Evolutionary conservation across 2,329 filamentous ascomycete species (phyloP).

Genomic region (Colletotrichum simmondsii): DNA sequence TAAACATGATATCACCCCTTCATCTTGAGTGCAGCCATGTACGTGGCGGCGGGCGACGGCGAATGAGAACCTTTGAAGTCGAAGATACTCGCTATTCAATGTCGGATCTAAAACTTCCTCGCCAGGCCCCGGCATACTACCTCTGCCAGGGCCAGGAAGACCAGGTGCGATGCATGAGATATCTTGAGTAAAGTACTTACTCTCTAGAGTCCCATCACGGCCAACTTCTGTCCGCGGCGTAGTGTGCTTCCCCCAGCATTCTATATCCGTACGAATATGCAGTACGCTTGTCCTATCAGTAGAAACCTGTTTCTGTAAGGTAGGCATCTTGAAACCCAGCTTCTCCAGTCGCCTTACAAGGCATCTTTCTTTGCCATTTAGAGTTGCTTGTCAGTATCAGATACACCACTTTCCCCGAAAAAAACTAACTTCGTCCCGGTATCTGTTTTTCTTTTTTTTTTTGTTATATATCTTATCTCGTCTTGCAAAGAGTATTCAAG

Average conservation of each 20-base stretch:
- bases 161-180: too few relatives aligned
- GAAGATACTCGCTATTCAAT: neutral
- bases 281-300: neutral
- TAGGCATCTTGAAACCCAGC: neutral
- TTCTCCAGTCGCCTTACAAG: neutral
- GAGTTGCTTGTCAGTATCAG: conserved; percentile 8
- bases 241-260: too few relatives aligned
- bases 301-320: neutral
- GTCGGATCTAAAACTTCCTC: too few relatives aligned
- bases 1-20: neutral
- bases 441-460: too few relatives aligned
- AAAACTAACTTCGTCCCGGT: too few relatives aligned
- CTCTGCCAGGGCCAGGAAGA: too few relatives aligned
- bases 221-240: neutral
- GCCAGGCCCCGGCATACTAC: too few relatives aligned
- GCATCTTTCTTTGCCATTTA: neutral
- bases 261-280: too few relatives aligned
- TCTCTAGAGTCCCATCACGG: too few relatives aligned
- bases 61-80: too few relatives aligned
- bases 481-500: neutral
- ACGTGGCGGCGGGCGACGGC: neutral
- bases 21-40: neutral
- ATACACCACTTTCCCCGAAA: neutral
- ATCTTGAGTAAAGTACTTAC: too few relatives aligned
- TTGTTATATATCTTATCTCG: too few relatives aligned